A percentile compares a stretch with the other conserved stretches of the same genome.
Conservation (phyloP, 2,329 filamentous ascomycete species). For the Microdochium paspali region DNA sequence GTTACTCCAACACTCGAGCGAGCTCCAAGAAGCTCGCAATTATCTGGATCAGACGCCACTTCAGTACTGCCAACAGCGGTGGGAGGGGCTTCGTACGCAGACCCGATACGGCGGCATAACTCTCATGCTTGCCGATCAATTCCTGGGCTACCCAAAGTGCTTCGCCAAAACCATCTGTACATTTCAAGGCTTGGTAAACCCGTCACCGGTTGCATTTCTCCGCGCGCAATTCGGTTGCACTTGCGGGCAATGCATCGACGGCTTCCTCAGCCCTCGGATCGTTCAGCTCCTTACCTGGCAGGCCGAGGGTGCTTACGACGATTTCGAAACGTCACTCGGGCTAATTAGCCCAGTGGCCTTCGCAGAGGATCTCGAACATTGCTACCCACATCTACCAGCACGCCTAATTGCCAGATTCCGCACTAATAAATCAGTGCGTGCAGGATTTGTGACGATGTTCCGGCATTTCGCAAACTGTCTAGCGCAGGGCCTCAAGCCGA, state of each 20-base stretch:
- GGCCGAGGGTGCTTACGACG: conserved; percentile 14
- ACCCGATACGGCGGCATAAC: neutral
- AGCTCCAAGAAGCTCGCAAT: neutral
- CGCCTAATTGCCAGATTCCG: conserved; percentile 15
- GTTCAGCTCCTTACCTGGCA: conserved; percentile 15
- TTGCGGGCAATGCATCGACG: conserved; percentile 23
- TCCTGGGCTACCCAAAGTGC: neutral
- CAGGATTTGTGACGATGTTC: conserved; percentile 23
- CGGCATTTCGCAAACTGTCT: conserved; percentile 14
- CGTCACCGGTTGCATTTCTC: conserved; percentile 6
- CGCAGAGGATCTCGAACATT: neutral
- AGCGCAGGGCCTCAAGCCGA: conserved; percentile 10
- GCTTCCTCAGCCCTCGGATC: conserved; percentile 28
- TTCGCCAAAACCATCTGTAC: neutral
- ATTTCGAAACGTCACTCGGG: neutral
- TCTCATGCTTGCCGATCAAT: neutral
- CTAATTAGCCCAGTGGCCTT: neutral
- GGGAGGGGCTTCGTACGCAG: neutral
- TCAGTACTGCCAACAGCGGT: neutral
- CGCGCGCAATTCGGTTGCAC: conserved; percentile 25
- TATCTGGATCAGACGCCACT: neutral
- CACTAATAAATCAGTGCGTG: conserved; percentile 22
- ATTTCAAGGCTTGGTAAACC: neutral
- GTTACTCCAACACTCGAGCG: neutral
- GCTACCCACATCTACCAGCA: neutral